Evolutionary conservation across 2,329 filamentous ascomycete genomes (phyloP).

Genomic region (Blastomyces parvus): DNA sequence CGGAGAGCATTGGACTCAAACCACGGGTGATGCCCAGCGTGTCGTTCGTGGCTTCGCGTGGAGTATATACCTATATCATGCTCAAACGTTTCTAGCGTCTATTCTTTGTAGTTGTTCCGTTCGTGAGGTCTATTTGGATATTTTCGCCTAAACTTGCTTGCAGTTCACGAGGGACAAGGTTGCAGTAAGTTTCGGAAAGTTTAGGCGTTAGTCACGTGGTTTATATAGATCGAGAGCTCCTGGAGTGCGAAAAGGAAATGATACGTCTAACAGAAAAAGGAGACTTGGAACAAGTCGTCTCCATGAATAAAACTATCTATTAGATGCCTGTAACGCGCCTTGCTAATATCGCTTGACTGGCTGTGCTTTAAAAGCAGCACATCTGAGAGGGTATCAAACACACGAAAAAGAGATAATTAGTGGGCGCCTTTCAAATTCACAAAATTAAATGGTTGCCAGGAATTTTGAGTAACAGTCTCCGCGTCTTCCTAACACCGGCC

Average conservation of each 20-base stretch:
- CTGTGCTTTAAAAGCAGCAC: background rate
- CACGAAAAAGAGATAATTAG: background rate
- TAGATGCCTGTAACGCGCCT: background rate
- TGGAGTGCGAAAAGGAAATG: background rate
- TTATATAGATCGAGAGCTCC: background rate
- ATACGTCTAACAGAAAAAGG: background rate
- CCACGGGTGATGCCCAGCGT: conserved; percentile 1
- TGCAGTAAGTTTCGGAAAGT: background rate
- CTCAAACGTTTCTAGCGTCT: background rate
- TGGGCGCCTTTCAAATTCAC: background rate
- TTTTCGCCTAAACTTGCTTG: background rate
- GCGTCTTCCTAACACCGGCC: background rate
- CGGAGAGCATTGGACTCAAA: conserved; percentile 33
- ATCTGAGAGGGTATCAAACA: background rate
- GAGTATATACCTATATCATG: background rate
- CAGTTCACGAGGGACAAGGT: background rate
- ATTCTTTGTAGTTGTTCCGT: background rate
- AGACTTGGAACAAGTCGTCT: background rate
- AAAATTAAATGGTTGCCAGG: background rate
- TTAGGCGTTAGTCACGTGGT: conserved; percentile 1
- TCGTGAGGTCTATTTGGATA: conserved; percentile 9
- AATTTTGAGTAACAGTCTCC: background rate
- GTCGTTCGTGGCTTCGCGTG: conserved; percentile 6
- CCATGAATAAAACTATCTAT: background rate
- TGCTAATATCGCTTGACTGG: background rate